Evolutionary conservation across 2,329 filamentous ascomycete genomes (phyloP), one percentile per base, ranked within the genome.

Genomic region (Sphaerulina vaccinii): DNA sequence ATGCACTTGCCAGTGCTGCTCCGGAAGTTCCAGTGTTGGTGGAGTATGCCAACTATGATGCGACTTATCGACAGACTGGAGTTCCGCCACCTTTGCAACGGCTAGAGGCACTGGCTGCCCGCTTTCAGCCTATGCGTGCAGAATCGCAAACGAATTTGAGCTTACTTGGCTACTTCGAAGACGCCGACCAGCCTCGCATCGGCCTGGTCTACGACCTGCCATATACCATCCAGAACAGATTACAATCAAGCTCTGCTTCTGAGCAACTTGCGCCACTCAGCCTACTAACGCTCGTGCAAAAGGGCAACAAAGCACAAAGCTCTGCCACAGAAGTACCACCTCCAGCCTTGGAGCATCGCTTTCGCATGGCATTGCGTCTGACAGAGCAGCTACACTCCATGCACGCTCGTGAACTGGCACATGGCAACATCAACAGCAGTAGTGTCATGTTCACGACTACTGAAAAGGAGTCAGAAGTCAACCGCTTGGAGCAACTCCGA

Each of bases 131-230:
- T 2, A 67, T 67, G 64, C 60, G 66, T 37, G 48, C 65, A 13
- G 65, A 67, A 18, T 65, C 63, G 16, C 64, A 66, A 40, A 60
- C 58, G 2, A 74, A 72, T 19, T 78, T 84, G 1, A 87, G 79
- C 75, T 84, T 79, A 61, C 68, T 65, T 76, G 87, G 57, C 63
- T 91, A 89, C 63, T 90, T 89, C 61, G 87, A 91, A 65, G 87
- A 91, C 61, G 77, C 86, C 47, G 79, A 81, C 47, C 84, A 87
- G 49, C 73, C 75, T 0, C 79, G 88, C 8, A 81, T 90, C 48
- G 88, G 87, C 4, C 75, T 92, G 9, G 79, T 92, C 9, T 92
- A 89, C 62, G 84, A 87, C 43, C 81, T 91, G 23, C 87, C 87
- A 1, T 76, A 80, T 1, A 70, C 68, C 7, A 68, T 74, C 10